Evolutionary conservation across 768 basidiomycete genomes (phyloP).

Genomic region (Podaxis mareebaensis): DNA sequence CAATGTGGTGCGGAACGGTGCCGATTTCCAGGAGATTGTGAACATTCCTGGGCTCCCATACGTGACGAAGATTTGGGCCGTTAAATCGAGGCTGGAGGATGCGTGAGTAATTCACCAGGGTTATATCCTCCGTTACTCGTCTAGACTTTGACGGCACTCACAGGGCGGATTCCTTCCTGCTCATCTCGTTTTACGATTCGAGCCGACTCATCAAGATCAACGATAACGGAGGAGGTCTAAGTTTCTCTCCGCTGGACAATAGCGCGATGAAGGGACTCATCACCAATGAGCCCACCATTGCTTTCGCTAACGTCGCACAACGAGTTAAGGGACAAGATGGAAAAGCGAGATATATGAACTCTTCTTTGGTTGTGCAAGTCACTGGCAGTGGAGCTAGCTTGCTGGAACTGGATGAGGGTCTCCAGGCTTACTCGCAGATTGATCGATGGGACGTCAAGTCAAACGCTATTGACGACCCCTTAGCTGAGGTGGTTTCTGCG

Average conservation of each 20-base stretch:
- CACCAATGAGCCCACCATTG: constrained; percentile 56
- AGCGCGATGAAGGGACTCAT: constrained; percentile 42
- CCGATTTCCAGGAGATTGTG: constrained; percentile 71
- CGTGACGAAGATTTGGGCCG: constrained; percentile 63
- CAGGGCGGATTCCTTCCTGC: constrained; percentile 56
- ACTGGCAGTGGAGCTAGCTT: constrained; percentile 57
- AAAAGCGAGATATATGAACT: constrained; percentile 38
- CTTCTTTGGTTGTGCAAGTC: constrained; percentile 71
- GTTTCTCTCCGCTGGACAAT: constrained; percentile 38
- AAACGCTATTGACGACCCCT: constrained; percentile 16
- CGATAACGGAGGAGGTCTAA: constrained; percentile 38
- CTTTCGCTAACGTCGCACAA: constrained; percentile 55
- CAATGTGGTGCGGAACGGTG: constrained; percentile 78
- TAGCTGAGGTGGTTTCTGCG: constrained; percentile 61
- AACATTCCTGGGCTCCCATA: constrained; percentile 55
- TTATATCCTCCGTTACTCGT: constrained; percentile 6
- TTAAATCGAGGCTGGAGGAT: constrained; percentile 48
- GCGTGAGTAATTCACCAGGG: constrained; percentile 39
- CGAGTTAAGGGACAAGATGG: constrained; percentile 30
- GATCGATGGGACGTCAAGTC: constrained; percentile 35
- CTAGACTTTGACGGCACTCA: neutral
- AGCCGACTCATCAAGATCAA: constrained; percentile 55
- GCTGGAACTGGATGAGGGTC: constrained; percentile 51
- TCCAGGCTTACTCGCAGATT: constrained; percentile 42
- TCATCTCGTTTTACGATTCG: constrained; percentile 59